Evolutionary conservation across 345 rosid species (phyloP), one percentile per base, ranked within the genome.

Genomic region (Mangifera indica): DNA sequence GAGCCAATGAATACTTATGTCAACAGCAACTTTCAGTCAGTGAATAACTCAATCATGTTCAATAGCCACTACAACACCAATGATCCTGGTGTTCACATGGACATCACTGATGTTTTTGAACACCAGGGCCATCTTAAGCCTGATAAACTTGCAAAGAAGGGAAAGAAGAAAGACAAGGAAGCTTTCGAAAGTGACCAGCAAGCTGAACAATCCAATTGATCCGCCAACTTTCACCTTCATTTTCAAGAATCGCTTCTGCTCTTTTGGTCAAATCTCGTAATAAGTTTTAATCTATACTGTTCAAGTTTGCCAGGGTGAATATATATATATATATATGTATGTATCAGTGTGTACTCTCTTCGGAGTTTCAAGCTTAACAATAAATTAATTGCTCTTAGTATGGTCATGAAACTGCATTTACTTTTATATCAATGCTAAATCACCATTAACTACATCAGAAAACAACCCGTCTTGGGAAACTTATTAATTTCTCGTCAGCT

Each of bases 71-170:
- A 92, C 83, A 85, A 29, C 74, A 82, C 96, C 60, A 87, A 92
- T 66, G 97, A 94, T 73, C 98, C 98, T 0, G 98, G 98, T 0
- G 97, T 94, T 74, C 98, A 92, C 63, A 60, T 92, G 80, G 93
- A 90, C 22, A 84, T 94, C 55, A 75, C 86, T 0, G 93, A 85
- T 70, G 62, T 73, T 55, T 66, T 70, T 26, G 81, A 80, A 32
- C 66, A 18, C 5, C 63, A 55, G n/a, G 70, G 37, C 29, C 74
- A 48, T 32, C 71, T 53, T 4, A 82, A 76, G 69, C 75, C 69
- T 10, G 78, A 53, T 11, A 73, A 74, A 71, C 67, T 61, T 21
- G 63, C 45, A 26, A 69, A 64, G 59, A 64, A 74, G 64, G 73
- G 75, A 63, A 77, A 80, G 77, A 72, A 69, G 73, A 74, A 82